phyloP scores from a whole-genome alignment of 176 grass and related monocot species.

The Avena eriantha region DNA sequence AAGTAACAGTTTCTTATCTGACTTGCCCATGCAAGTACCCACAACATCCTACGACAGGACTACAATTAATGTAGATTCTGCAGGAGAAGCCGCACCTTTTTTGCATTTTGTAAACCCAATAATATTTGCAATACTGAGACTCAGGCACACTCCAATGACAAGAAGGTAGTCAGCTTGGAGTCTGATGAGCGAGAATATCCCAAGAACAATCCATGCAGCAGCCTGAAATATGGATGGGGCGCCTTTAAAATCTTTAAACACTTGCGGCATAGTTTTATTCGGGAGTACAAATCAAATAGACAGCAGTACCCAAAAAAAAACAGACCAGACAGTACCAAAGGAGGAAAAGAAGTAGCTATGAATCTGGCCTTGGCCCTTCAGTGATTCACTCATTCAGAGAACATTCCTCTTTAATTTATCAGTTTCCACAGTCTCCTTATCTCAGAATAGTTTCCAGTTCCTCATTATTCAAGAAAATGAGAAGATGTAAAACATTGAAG shows the following conservation, averaged over 20 bases:
- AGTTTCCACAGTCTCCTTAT: not conserved
- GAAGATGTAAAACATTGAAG: not conserved
- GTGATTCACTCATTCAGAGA: slow-evolving; percentile 6
- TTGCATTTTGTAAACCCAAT: slow-evolving; percentile 99
- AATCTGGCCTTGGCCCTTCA: slow-evolving; percentile 26
- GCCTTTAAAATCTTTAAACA: slow-evolving; percentile 56
- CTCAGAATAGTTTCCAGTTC: not conserved
- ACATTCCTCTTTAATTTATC: not conserved
- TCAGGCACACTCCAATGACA: slow-evolving; percentile 97
- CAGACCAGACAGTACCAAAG: not conserved
- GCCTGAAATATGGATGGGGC: slow-evolving; percentile 66
- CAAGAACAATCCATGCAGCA: slow-evolving; percentile 95
- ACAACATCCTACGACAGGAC: not conserved
- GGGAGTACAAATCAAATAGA: not conserved
- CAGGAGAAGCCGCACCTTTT: slow-evolving; percentile 66
- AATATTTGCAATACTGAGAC: slow-evolving; percentile 90
- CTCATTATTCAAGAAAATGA: not conserved
- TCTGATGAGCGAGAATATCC: slow-evolving; percentile 92
- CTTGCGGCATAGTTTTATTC: not conserved
- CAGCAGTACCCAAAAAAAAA: not conserved
- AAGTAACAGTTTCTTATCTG: not conserved
- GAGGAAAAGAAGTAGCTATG: slow-evolving; percentile 6
- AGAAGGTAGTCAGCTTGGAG: slow-evolving; percentile 98
- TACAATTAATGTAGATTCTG: not conserved
- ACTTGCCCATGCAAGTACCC: not conserved